Percentiles rank a stretch among this genome's conserved stretches.
phyloP scores from a whole-genome alignment of 1,284 basidiomycete genomes.

The Fistulina hepatica region DNA sequence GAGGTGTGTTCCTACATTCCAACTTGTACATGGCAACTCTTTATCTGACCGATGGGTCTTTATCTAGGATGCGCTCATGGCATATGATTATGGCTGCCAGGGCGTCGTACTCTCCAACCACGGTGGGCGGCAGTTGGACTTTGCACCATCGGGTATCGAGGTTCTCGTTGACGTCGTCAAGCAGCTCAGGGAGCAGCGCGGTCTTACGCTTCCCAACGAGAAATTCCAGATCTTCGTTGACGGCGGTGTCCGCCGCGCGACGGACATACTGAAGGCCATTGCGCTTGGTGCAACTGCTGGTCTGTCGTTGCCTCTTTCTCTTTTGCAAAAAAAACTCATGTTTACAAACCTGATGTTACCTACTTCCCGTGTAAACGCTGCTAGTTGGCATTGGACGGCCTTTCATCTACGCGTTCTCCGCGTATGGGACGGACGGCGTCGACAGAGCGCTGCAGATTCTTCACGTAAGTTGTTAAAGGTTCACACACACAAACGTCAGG shows the following conservation, averaged over 20 bases:
- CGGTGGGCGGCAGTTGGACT: slow-evolving; percentile 87
- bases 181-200: slow-evolving; percentile 55
- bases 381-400: slow-evolving; percentile 72
- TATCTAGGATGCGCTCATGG: slow-evolving; percentile 68
- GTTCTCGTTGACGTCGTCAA: slow-evolving; percentile 80
- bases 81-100: slow-evolving; percentile 72
- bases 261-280: slow-evolving; percentile 88
- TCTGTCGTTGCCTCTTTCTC: slow-evolving; percentile 18
- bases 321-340: not conserved
- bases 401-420: slow-evolving; percentile 82
- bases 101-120: slow-evolving; percentile 91
- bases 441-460: slow-evolving; percentile 71
- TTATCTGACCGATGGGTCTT: slow-evolving; percentile 2
- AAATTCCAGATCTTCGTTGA: slow-evolving; percentile 88
- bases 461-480: slow-evolving; percentile 44
- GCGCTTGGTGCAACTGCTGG: slow-evolving; percentile 88
- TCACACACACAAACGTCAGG: too few species aligned
- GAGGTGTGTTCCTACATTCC: too few species aligned
- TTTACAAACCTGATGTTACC: not conserved
- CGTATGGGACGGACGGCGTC: slow-evolving; percentile 79
- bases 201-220: slow-evolving; percentile 45
- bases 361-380: not conserved
- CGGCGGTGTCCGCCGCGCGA: slow-evolving; percentile 84
- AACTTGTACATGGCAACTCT: not conserved
- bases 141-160: slow-evolving; percentile 83